A percentile compares a stretch with the other conserved stretches of the same genome.
Evolutionary conservation across 192 early-diverging fungal genomes (phyloP).

Genomic region (Backusella circina): DNA sequence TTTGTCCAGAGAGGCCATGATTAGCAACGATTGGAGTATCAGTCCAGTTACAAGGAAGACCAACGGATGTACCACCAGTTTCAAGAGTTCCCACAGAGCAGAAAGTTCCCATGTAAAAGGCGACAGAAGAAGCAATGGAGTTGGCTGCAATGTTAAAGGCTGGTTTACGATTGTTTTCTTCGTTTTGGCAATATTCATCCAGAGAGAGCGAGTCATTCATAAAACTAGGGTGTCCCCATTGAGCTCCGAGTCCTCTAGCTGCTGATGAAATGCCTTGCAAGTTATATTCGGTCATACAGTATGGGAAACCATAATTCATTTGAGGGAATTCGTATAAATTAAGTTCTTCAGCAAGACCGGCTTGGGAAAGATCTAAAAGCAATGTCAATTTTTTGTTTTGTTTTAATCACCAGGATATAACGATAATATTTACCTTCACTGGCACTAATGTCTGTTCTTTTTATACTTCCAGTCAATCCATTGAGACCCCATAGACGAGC

Average conservation of each 20-base stretch:
- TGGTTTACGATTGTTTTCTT: conserved; percentile 14
- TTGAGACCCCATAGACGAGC: conserved; percentile 27
- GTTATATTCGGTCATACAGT: conserved; percentile 17
- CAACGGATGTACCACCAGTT: conserved; percentile 21
- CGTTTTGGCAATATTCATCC: conserved; percentile 19
- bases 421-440: neutral
- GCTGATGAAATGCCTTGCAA: neutral
- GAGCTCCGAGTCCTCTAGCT: neutral
- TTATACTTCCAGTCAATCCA: neutral
- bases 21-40: conserved; percentile 29
- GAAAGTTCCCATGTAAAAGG: conserved; percentile 21
- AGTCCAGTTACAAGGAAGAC: conserved; percentile 34
- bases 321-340: conserved; percentile 22
- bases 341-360: conserved; percentile 17
- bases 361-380: neutral
- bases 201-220: neutral
- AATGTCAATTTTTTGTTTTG: neutral
- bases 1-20: neutral
- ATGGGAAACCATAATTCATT: conserved; percentile 21
- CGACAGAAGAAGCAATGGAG: conserved; percentile 7
- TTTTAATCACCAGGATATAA: neutral
- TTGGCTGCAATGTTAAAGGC: conserved; percentile 10
- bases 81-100: conserved; percentile 24
- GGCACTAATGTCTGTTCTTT: conserved; percentile 3
- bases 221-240: conserved; percentile 17